phyloP scores from a whole-genome alignment of 345 rosid species.

The Sapria himalayana region DNA sequence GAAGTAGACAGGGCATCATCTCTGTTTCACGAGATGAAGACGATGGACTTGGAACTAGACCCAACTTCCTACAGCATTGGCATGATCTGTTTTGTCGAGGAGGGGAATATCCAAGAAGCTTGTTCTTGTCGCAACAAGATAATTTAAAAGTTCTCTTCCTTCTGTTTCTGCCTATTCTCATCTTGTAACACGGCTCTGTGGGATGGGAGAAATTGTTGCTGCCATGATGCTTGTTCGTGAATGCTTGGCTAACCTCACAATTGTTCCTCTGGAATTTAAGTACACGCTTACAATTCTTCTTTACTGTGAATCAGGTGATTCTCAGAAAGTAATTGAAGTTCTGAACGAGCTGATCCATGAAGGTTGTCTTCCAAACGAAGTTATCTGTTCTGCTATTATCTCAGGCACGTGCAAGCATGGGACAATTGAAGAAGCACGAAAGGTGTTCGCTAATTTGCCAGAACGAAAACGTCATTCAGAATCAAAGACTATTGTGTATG shows the following conservation, averaged over 20 bases:
- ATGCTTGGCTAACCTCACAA: conserved; percentile 48
- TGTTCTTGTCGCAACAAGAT: conserved; percentile 51
- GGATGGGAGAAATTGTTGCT: conserved; percentile 63
- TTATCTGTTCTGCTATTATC: conserved; percentile 42
- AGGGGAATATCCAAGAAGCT: conserved; percentile 37
- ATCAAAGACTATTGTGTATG: conserved; percentile 47
- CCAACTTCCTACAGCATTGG: conserved; percentile 36
- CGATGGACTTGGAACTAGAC: conserved; percentile 26
- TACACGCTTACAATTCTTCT: conserved; percentile 39
- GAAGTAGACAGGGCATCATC: conserved; percentile 36
- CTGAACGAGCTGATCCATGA: conserved; percentile 58
- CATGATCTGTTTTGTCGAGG: conserved; percentile 31
- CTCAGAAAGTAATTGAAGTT: conserved; percentile 46
- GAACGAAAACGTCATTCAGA: conserved; percentile 33
- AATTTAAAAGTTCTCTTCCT: conserved; percentile 47
- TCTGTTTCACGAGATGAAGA: conserved; percentile 34
- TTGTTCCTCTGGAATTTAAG: conserved; percentile 64
- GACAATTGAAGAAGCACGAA: conserved; percentile 55
- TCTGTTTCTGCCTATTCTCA: conserved; percentile 44
- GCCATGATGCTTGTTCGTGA: conserved; percentile 69
- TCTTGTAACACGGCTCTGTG: conserved; percentile 52
- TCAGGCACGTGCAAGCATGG: conserved; percentile 65
- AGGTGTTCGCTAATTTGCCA: conserved; percentile 38
- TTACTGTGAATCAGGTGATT: conserved; percentile 28
- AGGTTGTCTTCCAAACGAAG: conserved; percentile 31